Evolutionary conservation across 2,329 filamentous ascomycete species (phyloP), one percentile per base, ranked within the genome.

Genomic region (Alternaria solani): DNA sequence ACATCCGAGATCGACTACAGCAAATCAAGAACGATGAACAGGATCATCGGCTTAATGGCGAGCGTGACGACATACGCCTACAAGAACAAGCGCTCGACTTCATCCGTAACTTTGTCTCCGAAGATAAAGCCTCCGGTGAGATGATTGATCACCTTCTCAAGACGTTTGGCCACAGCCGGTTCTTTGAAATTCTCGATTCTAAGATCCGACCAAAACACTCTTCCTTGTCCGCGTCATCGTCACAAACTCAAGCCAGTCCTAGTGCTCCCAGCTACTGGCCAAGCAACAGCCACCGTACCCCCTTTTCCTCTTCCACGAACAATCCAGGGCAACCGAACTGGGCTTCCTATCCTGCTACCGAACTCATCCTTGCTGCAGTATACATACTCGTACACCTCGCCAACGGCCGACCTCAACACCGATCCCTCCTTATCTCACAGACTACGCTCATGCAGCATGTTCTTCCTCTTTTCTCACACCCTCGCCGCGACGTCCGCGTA

Each of bases 11-110:
- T 20, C 75, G 81, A 2, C 76, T 83, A 14, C 79, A 79, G 32
- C 78, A 80, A 5, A 81, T 83, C 26, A 73, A 88, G 59, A 89
- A 91, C 52, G 83, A 86, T 14, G 92, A 95, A 72, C 81, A 89
- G 46, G 90, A 91, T 63, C 86, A 89, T 23, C 83, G 85, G 25
- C 85, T 88, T 30, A 89, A 89, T 72, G 88, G 89, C 18, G 87
- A 90, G 53, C 89, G 89, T 66, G 91, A 97, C 66, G 92, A 96
- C 66, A 84, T 94, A 38, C 89, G 89, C 2, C 91, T 97, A 28
- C 94, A 98, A 79, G 93, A 97, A 75, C 94, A 98, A 78, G 92
- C 90, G 0, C 86, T 98, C 18, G 91, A 96, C 69, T 90, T 98
- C 68, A 88, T 99, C 63, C 87, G 94, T 55, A 99, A 99, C 77